Evolutionary conservation across 257 asterid genomes (phyloP).

Genomic region (Datura wrightii): DNA sequence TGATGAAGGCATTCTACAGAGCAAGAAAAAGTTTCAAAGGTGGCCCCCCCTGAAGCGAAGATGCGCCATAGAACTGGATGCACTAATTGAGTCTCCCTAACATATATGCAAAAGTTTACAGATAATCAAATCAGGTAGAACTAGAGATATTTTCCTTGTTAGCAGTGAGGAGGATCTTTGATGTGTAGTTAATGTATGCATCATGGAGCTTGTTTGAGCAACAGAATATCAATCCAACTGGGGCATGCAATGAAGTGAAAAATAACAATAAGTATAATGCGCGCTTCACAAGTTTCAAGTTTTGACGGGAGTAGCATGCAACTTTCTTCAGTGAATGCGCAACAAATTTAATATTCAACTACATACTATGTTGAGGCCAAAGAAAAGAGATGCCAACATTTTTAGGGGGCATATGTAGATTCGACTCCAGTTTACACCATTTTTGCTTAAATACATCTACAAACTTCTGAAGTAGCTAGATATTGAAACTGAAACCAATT

Average conservation of each 20-base stretch:
- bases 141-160: slow-evolving; percentile 24
- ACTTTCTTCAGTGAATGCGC: background rate
- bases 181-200: slow-evolving; percentile 20
- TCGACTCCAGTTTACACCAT: background rate
- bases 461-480: slow-evolving; percentile 25
- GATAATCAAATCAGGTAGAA: slow-evolving; percentile 36
- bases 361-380: background rate
- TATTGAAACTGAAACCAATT: background rate
- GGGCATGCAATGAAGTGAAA: background rate
- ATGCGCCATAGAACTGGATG: slow-evolving; percentile 47
- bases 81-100: slow-evolving; percentile 39
- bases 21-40: slow-evolving; percentile 72
- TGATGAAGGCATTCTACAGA: slow-evolving; percentile 57
- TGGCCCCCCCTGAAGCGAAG: slow-evolving; percentile 73
- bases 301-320: background rate
- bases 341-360: background rate
- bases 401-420: background rate
- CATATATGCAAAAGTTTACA: background rate
- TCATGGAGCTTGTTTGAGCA: background rate
- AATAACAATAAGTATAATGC: background rate
- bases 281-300: background rate
- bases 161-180: slow-evolving; percentile 8
- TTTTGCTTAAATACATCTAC: background rate
- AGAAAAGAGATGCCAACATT: slow-evolving; percentile 9
- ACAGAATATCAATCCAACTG: background rate